phyloP scores from a whole-genome alignment of 2,329 filamentous ascomycete genomes.

The Diaporthe sp. region DNA sequence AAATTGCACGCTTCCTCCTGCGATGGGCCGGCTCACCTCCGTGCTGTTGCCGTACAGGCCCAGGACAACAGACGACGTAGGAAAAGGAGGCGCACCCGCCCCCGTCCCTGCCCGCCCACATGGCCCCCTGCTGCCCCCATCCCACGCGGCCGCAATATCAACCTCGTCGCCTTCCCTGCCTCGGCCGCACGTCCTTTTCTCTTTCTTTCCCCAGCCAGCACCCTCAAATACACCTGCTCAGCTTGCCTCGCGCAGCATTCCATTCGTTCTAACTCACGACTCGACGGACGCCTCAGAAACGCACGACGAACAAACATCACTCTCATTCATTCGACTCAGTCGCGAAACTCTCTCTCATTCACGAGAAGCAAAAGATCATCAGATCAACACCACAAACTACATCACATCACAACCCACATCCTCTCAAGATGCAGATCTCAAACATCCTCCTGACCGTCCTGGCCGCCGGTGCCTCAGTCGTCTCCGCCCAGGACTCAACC shows the following conservation, averaged over 20 bases:
- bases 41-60: neutral
- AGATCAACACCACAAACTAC: neutral
- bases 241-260: conserved; percentile 39
- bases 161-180: conserved; percentile 15
- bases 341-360: neutral
- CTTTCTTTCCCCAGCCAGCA: conserved; percentile 16
- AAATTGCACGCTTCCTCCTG: conserved; percentile 36
- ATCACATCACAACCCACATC: conserved; percentile 22
- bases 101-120: conserved; percentile 18
- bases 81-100: conserved; percentile 32
- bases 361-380: neutral
- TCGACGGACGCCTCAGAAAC: conserved; percentile 10
- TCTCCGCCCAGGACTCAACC: conserved; percentile 51
- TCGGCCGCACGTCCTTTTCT: conserved; percentile 17
- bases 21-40: conserved; percentile 22
- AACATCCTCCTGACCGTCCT: conserved; percentile 56
- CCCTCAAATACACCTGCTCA: conserved; percentile 23
- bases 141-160: conserved; percentile 18
- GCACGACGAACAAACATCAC: conserved; percentile 3
- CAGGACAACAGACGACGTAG: conserved; percentile 1
- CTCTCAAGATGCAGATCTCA: conserved; percentile 60
- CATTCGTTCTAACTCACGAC: conserved; percentile 29
- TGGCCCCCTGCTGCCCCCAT: conserved; percentile 2
- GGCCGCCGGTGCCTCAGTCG: conserved; percentile 54
- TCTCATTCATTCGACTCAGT: neutral